These are phyloP conservation scores for Anthracocystis setariae DNA, from an alignment of 1,284 basidiomycete species.

Conservation along the genomic window DNA sequence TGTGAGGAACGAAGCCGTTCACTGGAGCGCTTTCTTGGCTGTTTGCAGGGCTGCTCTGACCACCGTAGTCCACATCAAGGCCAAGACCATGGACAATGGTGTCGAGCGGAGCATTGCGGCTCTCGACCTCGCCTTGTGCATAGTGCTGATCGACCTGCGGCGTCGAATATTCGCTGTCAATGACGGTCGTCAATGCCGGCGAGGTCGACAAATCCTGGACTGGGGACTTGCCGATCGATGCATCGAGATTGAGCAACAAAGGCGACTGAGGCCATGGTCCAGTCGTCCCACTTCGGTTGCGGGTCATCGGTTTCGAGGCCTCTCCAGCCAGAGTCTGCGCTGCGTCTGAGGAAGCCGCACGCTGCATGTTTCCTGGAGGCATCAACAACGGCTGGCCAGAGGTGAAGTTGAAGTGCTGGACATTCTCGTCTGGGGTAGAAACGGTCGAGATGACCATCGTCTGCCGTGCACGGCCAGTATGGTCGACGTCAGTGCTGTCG, in stretches of 20 bases:
- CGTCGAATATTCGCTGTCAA: constrained; percentile 24
- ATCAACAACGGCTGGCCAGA: constrained; percentile 22
- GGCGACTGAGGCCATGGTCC: constrained; percentile 53
- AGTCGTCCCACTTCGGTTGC: constrained; percentile 36
- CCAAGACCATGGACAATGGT: constrained; percentile 24
- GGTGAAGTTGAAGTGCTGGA: constrained; percentile 22
- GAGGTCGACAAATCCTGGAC: constrained; percentile 9
- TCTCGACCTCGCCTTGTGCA: neutral
- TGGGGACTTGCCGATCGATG: neutral
- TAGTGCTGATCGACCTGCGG: constrained; percentile 13
- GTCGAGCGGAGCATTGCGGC: neutral
- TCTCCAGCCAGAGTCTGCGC: neutral
- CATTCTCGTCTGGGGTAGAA: constrained; percentile 30
- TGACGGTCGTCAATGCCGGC: constrained; percentile 34
- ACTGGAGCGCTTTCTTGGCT: neutral
- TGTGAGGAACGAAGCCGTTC: constrained; percentile 32
- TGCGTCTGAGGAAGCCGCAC: constrained; percentile 19
- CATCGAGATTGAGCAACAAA: constrained; percentile 29
- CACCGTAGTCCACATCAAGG: constrained; percentile 19
- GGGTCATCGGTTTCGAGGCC: constrained; percentile 22
- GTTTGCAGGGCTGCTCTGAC: neutral
- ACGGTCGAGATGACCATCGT: constrained; percentile 41
- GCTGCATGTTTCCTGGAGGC: constrained; percentile 12
- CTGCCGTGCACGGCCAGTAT: constrained; percentile 8
- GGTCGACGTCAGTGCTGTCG: constrained; percentile 28